phyloP scores from a whole-genome alignment of 192 early-diverging fungal genomes.

The Kickxella alabastrina region DNA sequence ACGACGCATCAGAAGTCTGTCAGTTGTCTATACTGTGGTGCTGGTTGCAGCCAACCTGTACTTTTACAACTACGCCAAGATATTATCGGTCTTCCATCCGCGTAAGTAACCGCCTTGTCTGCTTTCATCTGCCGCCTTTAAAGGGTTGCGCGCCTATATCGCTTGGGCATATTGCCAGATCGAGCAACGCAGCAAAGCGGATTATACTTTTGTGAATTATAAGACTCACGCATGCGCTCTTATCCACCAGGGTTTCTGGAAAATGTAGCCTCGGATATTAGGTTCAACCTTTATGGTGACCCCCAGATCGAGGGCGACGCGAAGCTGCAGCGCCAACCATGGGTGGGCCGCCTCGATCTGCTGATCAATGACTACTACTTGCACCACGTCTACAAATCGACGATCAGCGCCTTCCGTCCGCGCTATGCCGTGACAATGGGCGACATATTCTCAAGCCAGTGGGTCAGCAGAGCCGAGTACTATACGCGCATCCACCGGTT shows the following conservation, averaged over 20 bases:
- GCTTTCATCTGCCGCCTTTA: neutral
- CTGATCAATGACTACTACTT: conserved; percentile 58
- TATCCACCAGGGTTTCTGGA: too few relatives aligned
- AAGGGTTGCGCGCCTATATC: too few relatives aligned
- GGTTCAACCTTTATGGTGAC: conserved; percentile 61
- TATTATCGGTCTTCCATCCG: conserved; percentile 14
- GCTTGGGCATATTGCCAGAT: too few relatives aligned
- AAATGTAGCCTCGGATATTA: conserved; percentile 30
- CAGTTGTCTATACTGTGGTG: conserved; percentile 13
- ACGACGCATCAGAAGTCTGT: conserved; percentile 6
- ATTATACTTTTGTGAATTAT: too few relatives aligned
- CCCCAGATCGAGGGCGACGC: conserved; percentile 68
- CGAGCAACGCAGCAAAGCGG: too few relatives aligned
- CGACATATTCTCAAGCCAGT: conserved; percentile 66
- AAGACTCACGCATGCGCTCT: too few relatives aligned
- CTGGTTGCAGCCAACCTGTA: conserved; percentile 24
- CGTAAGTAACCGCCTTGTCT: conserved; percentile 7
- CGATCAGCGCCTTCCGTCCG: conserved; percentile 45
- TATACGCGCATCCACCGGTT: conserved; percentile 53
- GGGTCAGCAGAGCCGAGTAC: conserved; percentile 56
- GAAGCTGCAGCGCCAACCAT: conserved; percentile 56
- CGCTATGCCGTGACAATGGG: conserved; percentile 59
- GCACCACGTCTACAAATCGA: conserved; percentile 56
- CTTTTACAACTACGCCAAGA: conserved; percentile 39
- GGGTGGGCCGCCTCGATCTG: conserved; percentile 52